Conservation (phyloP, 495 filamentous ascomycete species). For the Umbilicaria muhlenbergii region DNA sequence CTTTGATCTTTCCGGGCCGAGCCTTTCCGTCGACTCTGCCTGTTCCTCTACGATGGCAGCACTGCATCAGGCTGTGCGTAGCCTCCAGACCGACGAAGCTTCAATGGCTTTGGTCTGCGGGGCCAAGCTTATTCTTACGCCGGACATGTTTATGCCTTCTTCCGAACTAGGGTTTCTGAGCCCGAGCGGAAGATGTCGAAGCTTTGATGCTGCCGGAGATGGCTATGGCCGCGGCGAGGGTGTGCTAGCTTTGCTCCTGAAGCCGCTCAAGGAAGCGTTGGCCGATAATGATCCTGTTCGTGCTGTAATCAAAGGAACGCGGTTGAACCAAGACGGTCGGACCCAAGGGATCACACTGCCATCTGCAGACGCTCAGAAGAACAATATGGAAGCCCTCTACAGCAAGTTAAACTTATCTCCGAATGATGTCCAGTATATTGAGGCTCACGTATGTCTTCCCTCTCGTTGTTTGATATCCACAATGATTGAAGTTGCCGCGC, state of each 20-base stretch:
- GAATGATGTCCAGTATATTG: conserved; percentile 20
- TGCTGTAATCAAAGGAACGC: conserved; percentile 37
- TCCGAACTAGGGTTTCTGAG: conserved; percentile 27
- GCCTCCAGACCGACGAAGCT: conserved; percentile 16
- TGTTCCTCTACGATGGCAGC: conserved; percentile 23
- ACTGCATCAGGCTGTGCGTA: conserved; percentile 17
- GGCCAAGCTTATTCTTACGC: conserved; percentile 21
- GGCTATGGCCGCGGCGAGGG: conserved; percentile 50
- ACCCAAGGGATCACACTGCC: conserved; percentile 3
- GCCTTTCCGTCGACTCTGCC: conserved; percentile 30
- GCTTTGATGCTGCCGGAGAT: conserved; percentile 31
- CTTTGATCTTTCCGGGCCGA: conserved; percentile 26
- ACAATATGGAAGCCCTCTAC: conserved; percentile 2
- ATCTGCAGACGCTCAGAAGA: conserved; percentile 3
- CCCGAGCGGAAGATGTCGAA: conserved; percentile 24
- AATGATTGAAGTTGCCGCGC: no score
- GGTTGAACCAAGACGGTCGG: conserved; percentile 23
- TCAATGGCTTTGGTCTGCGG: conserved; percentile 29
- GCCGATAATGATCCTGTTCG: conserved; percentile 35
- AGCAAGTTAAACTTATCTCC: conserved; percentile 18
- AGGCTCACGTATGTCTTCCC: conserved; percentile 9
- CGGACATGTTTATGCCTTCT: conserved; percentile 18
- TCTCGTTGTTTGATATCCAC: no score
- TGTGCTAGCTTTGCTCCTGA: conserved; percentile 36
- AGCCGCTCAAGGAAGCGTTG: conserved; percentile 33